Evolutionary conservation across 106 monocot genomes (phyloP).

Genomic region (Dendrobium huoshanense): DNA sequence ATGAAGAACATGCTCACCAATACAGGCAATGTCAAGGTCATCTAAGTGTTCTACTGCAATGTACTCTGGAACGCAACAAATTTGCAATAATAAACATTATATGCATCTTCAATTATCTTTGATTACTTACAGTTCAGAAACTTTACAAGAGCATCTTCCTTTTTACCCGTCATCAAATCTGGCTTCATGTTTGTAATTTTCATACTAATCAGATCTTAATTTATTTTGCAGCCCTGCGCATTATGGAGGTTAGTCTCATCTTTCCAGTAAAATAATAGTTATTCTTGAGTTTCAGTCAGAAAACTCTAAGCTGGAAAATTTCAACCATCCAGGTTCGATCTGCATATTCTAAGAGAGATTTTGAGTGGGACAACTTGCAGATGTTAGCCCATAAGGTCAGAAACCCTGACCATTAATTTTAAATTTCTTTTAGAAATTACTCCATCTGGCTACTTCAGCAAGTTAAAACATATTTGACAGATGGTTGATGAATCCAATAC

Average conservation of each 20-base stretch:
- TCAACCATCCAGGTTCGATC: conserved; percentile 65
- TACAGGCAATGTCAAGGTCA: too few relatives aligned
- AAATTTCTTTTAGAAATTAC: conserved; percentile 1
- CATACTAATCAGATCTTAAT: neutral
- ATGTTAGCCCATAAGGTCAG: conserved; percentile 74
- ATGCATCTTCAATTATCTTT: neutral
- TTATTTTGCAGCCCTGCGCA: conserved; percentile 58
- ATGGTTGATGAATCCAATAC: conserved; percentile 94
- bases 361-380: conserved; percentile 90
- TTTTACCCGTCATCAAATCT: neutral
- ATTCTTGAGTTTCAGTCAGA: neutral
- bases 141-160: too few relatives aligned
- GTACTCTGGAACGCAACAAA: too few relatives aligned
- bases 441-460: neutral
- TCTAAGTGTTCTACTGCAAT: too few relatives aligned
- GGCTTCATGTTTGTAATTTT: neutral
- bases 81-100: too few relatives aligned
- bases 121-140: neutral
- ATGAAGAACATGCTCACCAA: too few relatives aligned
- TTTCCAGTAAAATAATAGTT: neutral
- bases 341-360: conserved; percentile 80
- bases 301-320: neutral
- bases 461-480: conserved; percentile 23
- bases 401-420: neutral
- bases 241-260: conserved; percentile 56